Evolutionary conservation across 805 yeast species (phyloP).

Genomic region (Candida boleticola): DNA sequence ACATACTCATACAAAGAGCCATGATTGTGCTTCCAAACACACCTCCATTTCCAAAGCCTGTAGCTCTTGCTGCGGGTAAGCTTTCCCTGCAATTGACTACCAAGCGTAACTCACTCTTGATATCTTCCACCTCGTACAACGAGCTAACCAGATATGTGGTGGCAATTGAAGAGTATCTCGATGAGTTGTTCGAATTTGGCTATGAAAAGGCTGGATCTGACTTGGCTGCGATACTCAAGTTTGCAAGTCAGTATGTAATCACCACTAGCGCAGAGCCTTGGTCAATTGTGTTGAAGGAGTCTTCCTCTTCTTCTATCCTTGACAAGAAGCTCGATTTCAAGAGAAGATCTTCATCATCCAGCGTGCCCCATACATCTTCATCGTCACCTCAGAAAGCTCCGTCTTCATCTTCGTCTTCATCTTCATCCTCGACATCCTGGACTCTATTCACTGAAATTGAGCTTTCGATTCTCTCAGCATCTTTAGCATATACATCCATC

Average conservation of each 20-base stretch:
- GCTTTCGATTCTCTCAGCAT: constrained; percentile 19
- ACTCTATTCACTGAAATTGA: constrained; percentile 29
- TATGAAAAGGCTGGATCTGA: constrained; percentile 5
- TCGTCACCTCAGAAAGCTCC: not conserved
- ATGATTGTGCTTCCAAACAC: constrained; percentile 37
- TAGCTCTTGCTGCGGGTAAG: constrained; percentile 4
- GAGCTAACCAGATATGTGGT: constrained; percentile 30
- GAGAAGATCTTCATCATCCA: not conserved
- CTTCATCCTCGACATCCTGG: constrained; percentile 20
- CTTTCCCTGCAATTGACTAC: constrained; percentile 13
- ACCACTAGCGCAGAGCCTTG: constrained; percentile 14
- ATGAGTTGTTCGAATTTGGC: constrained; percentile 18
- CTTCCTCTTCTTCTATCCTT: not conserved
- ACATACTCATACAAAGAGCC: too few relatives aligned
- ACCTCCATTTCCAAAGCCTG: constrained; percentile 25
- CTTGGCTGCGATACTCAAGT: constrained; percentile 2
- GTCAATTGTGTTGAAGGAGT: constrained; percentile 9
- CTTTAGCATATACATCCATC: constrained; percentile 28
- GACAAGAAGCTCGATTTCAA: constrained; percentile 2
- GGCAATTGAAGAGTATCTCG: constrained; percentile 33
- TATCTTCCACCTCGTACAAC: constrained; percentile 12
- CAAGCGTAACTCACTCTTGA: constrained; percentile 16
- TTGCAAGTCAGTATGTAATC: constrained; percentile 5
- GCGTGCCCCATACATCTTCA: not conserved
- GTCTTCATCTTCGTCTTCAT: not conserved